Base-by-base conservation (phyloP, 257 asterid genomes). In the Linderniella brevidens region DNA sequence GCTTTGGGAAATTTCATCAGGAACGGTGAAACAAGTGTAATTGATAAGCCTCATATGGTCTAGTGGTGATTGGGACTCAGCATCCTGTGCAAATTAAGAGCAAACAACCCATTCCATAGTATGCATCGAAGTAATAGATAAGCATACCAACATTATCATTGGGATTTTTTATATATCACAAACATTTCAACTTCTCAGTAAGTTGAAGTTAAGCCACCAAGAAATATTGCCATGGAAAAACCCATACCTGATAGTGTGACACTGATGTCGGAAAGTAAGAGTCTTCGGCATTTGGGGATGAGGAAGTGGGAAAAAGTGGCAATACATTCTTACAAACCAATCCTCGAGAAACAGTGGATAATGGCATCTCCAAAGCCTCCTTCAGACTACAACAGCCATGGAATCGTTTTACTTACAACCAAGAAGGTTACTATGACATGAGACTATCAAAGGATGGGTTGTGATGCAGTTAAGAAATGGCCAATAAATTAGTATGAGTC, bases 281-380 rank as follows among this genome's bases (percentile, higher is more conserved):
- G 37, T 73, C 20, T 55, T 58, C 55, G 0, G 39, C 57, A 41
- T 57, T 66, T 36, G 57, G 59, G 20, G 70, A 58, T 57, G 76
- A 49, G 49, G 70, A 68, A 56, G 78, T 49, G 17, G 93, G 92
- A 76, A 85, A 90, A 64, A 90, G 93, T 38, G 96, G 98, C 68
- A 85, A 41, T 59, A 81, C 55, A 59, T 75, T 87, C 66, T 74
- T 68, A 62, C 94, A 81, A 55, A 70, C 71, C 53, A 90, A 67
- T 65, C 62, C 81, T 69, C 61, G 58, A 49, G 98, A 90, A 70
- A 90, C 79, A 3, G 93, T 75, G 56, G 78, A 68, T 64, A 81
- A 54, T 44, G 98, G 98, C 92, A 73, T 75, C 75, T 68, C 80
- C 67, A 90, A 65, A 50, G 94, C 96, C 73, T 76, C 79, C 76